Conservation (phyloP, 2,329 filamentous ascomycete species). For the Chaetomiaceae sp. region DNA sequence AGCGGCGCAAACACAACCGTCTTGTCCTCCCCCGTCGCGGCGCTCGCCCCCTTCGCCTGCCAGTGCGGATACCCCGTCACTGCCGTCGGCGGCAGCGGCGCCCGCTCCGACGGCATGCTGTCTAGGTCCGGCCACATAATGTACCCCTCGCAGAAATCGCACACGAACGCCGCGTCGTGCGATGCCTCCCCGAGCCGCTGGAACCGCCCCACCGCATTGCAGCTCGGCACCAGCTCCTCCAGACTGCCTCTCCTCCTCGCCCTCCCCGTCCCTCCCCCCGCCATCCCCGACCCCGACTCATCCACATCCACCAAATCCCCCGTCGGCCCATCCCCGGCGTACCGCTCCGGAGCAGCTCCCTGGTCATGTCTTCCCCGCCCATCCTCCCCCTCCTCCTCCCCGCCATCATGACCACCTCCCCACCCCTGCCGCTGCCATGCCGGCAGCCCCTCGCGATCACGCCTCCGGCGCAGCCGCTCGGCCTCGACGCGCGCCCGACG, state of each 20-base stretch:
- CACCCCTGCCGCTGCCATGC: constrained; percentile 24
- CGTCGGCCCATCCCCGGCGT: not conserved
- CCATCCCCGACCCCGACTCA: not conserved
- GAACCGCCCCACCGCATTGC: constrained; percentile 49
- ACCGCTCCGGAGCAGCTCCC: not conserved
- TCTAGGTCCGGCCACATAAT: constrained; percentile 53
- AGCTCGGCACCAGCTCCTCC: constrained; percentile 44
- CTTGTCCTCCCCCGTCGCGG: constrained; percentile 40
- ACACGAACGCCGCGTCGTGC: constrained; percentile 50
- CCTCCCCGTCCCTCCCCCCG: no score
- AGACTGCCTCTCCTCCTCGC: constrained; percentile 23
- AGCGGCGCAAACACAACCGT: constrained; percentile 50
- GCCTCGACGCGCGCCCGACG: constrained; percentile 38
- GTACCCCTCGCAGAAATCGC: constrained; percentile 57
- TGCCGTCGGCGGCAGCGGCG: constrained; percentile 27
- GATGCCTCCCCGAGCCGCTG: constrained; percentile 39
- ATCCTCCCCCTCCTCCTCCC: constrained; percentile 1
- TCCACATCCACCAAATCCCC: not conserved
- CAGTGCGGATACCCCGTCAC: constrained; percentile 37
- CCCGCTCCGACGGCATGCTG: constrained; percentile 43
- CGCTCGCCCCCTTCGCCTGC: constrained; percentile 43
- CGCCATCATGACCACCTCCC: constrained; percentile 5
- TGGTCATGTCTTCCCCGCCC: no score
- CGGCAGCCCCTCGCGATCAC: constrained; percentile 16
- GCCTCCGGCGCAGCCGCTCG: constrained; percentile 32